Percentiles rank a stretch among this genome's conserved stretches.
Conservation (phyloP, 108 stramenopile species). For the Hondaea fermentalgiana region DNA sequence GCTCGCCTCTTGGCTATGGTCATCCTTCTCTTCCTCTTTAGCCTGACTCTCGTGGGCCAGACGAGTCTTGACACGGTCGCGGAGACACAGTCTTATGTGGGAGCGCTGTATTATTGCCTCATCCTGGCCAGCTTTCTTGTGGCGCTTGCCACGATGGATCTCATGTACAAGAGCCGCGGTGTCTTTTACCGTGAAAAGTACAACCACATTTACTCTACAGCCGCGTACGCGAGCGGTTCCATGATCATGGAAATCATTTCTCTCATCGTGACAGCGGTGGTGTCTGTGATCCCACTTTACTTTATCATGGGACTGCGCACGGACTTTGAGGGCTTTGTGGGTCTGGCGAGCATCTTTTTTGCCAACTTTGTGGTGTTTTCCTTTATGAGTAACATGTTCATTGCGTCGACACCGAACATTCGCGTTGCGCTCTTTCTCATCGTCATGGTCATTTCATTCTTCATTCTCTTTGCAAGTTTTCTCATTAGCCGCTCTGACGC, state of each 20-base stretch:
- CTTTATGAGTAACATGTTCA: neutral
- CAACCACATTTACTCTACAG: conserved; percentile 32
- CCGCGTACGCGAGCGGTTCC: neutral
- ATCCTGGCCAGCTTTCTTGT: conserved; percentile 36
- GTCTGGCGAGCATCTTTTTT: neutral
- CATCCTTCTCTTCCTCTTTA: neutral
- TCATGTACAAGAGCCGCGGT: conserved; percentile 37
- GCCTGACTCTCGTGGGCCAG: neutral
- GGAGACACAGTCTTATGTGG: neutral
- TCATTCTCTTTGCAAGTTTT: conserved; percentile 8
- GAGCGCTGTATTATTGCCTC: neutral
- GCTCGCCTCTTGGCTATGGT: neutral
- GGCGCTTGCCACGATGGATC: conserved; percentile 35
- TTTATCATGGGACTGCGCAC: neutral
- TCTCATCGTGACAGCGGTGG: neutral
- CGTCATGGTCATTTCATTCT: neutral
- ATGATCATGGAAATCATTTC: neutral
- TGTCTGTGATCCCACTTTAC: neutral
- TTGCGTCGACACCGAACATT: neutral
- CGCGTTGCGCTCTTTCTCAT: neutral
- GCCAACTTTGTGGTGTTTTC: neutral
- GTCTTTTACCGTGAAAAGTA: conserved; percentile 51
- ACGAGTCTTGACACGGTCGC: neutral
- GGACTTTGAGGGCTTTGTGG: neutral
- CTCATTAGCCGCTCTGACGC: conserved; percentile 18